phyloP scores from a whole-genome alignment of 768 basidiomycete genomes.

The Tulasnella sp. region DNA sequence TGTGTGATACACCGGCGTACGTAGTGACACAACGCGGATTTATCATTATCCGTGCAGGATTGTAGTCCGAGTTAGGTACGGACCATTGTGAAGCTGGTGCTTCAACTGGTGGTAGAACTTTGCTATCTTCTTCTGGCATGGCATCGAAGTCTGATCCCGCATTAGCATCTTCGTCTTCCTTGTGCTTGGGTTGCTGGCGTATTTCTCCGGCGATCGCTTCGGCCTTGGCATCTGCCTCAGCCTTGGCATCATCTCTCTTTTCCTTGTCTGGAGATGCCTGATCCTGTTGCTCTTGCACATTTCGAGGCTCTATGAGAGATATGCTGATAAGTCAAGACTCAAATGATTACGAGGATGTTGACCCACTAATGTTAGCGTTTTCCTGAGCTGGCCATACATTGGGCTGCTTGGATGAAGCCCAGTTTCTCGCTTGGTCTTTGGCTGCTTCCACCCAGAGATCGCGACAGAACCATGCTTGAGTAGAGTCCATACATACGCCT shows the following conservation, averaged over 20 bases:
- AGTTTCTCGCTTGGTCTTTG: conserved; percentile 30
- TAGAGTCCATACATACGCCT: conserved; percentile 84
- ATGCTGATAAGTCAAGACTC: no score
- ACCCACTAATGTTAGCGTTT: no score
- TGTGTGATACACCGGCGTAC: conserved; percentile 94
- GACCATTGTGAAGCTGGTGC: conserved; percentile 28
- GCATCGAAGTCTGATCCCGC: conserved; percentile 82
- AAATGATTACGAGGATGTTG: no score
- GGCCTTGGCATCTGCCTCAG: conserved; percentile 9
- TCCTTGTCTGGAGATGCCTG: conserved; percentile 5
- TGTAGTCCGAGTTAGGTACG: conserved; percentile 80
- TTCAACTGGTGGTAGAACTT: conserved; percentile 15
- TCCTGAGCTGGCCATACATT: not conserved
- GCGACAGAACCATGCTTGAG: conserved; percentile 95
- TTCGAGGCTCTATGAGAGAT: not conserved
- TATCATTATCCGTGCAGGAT: conserved; percentile 81
- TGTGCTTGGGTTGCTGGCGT: conserved; percentile 5
- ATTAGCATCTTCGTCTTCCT: conserved; percentile 56
- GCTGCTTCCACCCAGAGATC: conserved; percentile 93
- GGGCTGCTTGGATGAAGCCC: no score
- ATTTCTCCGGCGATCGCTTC: conserved; percentile 1
- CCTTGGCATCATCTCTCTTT: conserved; percentile 9
- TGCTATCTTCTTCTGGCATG: conserved; percentile 51
- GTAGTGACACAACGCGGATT: conserved; percentile 97
- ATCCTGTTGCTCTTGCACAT: not conserved